These are phyloP conservation scores for Actinomortierella ambigua DNA, from an alignment of 371 early-diverging fungal species.

Conservation along the genomic window DNA sequence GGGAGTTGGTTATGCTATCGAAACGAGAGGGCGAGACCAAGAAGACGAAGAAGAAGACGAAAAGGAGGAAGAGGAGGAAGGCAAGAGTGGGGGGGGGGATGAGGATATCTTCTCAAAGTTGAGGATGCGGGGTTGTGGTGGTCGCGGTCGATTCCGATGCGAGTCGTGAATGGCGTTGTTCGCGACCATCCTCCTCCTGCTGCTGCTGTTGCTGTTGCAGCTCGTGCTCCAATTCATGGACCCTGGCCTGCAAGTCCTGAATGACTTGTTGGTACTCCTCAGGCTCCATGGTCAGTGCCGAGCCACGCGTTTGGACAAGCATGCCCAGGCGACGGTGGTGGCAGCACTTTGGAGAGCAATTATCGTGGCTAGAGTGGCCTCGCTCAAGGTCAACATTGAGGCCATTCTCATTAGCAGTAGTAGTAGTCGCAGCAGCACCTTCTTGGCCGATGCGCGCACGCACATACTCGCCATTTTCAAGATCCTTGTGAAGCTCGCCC, in stretches of 20 bases:
- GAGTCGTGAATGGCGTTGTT: background rate
- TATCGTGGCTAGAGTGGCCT: conserved; percentile 3
- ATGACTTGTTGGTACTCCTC: conserved; percentile 20
- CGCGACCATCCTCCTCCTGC: no score
- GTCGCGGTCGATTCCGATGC: background rate
- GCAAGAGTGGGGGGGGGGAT: background rate
- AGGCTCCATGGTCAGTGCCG: conserved; percentile 5
- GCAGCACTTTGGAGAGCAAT: no score
- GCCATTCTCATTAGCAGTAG: conserved; percentile 6
- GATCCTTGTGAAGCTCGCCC: conserved; percentile 16
- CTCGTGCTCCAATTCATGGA: conserved; percentile 30
- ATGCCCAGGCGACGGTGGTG: conserved; percentile 4
- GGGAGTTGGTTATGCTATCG: no score
- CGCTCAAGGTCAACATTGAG: conserved; percentile 1
- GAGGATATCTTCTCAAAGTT: background rate
- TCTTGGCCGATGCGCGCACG: background rate
- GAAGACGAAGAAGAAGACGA: background rate
- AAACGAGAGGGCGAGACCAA: background rate
- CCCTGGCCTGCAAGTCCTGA: conserved; percentile 17
- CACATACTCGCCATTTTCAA: conserved; percentile 17
- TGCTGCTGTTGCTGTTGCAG: no score
- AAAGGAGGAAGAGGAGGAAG: background rate
- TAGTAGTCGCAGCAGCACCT: background rate
- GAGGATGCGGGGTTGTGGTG: background rate
- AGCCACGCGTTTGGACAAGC: conserved; percentile 12